Evolutionary conservation across 2,329 filamentous ascomycete species (phyloP), one percentile per base, ranked within the genome.

Genomic region (Talaromyces verruculosus): DNA sequence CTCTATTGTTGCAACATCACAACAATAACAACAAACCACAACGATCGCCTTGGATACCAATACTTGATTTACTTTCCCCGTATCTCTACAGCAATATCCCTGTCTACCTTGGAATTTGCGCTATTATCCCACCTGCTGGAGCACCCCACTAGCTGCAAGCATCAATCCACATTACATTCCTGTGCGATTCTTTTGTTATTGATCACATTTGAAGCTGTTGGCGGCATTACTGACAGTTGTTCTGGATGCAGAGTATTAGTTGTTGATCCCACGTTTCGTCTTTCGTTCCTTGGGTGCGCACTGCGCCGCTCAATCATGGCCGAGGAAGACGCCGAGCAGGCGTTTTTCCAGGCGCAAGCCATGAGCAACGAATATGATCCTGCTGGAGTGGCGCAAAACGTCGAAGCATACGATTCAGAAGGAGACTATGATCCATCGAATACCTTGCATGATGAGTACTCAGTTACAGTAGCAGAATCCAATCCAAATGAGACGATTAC

Each of bases 341-440:
- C 83, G 68, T 85, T 85, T 71, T 81, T 85, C 67, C 76, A 81
- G 71, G 80, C 82, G 49, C 82, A 85, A 76, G 72, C 76, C 64
- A 74, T 77, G 70, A 80, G 81, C 70, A 75, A 76, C 66, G 75
- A 78, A 49, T 75, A 79, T 74, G 76, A 74, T 47, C 66, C 66
- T 76, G 75, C 81, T 70, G 86, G 84, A 83, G 81, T 80, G 74
- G 62, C 41, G 45, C 81, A 84, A 76, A 81, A 77, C 75, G 77
- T 83, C 79, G 83, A 83, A 78, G 82, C 82, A 77, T 83, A 79
- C 72, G 81, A 81, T 73, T 82, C 84, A 73, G 82, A 85, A 72
- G 82, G 85, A 78, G 87, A 86, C 77, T 83, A 83, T 78, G 80
- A 84, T 76, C 81, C 80, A 74, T 80, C 82, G 74, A 82, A 84